Conservation (phyloP, 257 asterid species). For the Nicotiana otophora region DNA sequence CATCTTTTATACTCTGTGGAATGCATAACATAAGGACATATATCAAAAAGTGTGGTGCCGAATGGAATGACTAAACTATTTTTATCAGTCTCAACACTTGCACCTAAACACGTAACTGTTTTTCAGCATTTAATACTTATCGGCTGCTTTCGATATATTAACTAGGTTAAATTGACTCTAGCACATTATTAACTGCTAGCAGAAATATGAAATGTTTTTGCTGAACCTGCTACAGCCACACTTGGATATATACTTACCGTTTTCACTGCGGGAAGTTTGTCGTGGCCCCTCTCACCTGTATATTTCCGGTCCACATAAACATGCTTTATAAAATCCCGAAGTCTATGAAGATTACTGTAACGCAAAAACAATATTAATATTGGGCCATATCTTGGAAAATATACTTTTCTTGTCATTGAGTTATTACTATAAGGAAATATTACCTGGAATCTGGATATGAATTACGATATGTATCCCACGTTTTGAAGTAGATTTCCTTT, state of each 20-base stretch:
- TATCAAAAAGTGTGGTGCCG: no score
- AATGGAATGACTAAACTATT: not conserved
- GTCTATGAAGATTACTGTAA: slow-evolving; percentile 60
- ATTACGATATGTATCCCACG: slow-evolving; percentile 67
- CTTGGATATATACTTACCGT: slow-evolving; percentile 33
- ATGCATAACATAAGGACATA: not conserved
- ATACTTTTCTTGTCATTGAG: not conserved
- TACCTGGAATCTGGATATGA: slow-evolving; percentile 66
- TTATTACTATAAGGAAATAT: not conserved
- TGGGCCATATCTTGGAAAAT: not conserved
- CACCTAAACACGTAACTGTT: no score
- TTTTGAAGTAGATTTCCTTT: slow-evolving; percentile 58
- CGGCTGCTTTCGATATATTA: not conserved
- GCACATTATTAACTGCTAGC: not conserved
- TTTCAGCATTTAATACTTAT: not conserved
- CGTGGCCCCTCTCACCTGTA: slow-evolving; percentile 44
- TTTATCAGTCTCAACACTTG: not conserved
- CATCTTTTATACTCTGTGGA: slow-evolving; percentile 23
- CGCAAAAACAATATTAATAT: not conserved
- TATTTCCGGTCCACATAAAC: slow-evolving; percentile 62
- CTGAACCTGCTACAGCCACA: not conserved
- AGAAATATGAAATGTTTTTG: not conserved
- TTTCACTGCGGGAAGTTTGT: slow-evolving; percentile 27
- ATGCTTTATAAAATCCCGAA: slow-evolving; percentile 64
- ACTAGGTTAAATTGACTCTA: not conserved